These are phyloP conservation scores for Chytriomyces sp. DNA, from an alignment of 192 early-diverging fungal species.

Conservation along the genomic window DNA sequence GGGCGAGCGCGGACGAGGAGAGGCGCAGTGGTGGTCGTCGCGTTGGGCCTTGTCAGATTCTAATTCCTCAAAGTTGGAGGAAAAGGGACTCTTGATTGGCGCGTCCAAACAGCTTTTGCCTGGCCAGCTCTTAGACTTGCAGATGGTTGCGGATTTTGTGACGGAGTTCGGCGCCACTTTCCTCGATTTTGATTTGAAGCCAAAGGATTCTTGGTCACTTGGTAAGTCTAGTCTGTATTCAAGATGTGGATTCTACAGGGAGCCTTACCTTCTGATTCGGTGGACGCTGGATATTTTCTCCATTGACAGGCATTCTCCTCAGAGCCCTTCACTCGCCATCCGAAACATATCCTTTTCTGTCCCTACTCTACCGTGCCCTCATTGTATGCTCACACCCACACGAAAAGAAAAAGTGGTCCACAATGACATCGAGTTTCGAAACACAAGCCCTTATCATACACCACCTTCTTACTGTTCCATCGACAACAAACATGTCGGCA, in stretches of 20 bases:
- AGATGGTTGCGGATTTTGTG: not conserved
- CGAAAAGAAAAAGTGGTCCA: not conserved
- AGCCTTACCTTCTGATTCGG: too few species aligned
- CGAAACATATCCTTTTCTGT: not conserved
- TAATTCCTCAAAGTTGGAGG: not conserved
- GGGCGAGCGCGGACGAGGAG: not conserved
- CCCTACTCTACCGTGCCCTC: not conserved
- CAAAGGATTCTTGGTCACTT: not conserved
- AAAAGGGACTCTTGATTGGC: not conserved
- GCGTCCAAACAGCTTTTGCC: not conserved
- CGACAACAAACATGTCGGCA: not conserved
- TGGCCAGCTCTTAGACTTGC: not conserved
- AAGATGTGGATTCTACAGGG: too few species aligned
- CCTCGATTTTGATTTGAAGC: not conserved
- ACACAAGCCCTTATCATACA: constrained; percentile 14
- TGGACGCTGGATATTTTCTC: too few species aligned
- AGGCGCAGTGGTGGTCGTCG: not conserved
- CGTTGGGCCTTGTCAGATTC: too few species aligned
- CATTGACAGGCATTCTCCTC: not conserved
- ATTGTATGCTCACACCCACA: not conserved
- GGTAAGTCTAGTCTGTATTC: not conserved
- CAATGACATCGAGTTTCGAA: constrained; percentile 2
- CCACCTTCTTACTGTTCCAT: constrained; percentile 10
- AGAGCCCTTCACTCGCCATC: not conserved
- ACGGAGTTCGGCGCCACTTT: not conserved